These are phyloP conservation scores for Lactifluus piperatus DNA, from an alignment of 768 basidiomycete species.

Conservation along the genomic window DNA sequence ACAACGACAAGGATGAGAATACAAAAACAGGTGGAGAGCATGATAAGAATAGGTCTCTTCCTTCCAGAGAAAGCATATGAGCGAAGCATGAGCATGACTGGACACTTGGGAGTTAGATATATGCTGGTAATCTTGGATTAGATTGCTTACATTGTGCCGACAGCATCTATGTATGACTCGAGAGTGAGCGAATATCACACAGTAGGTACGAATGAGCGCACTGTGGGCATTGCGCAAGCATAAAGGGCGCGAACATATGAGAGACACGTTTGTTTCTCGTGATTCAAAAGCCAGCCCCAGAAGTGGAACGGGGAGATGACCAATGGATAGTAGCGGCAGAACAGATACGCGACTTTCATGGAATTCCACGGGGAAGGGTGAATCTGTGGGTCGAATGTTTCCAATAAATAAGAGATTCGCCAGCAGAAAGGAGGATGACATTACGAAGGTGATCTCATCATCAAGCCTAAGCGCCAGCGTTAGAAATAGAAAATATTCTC, in stretches of 20 bases:
- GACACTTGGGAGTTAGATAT: background rate
- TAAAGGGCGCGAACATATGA: constrained; percentile 7
- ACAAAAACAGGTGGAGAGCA: background rate
- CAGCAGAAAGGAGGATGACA: background rate
- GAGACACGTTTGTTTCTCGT: background rate
- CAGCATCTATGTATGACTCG: background rate
- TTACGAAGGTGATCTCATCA: constrained; percentile 7
- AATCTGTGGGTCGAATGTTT: constrained; percentile 2
- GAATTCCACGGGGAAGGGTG: constrained; percentile 11
- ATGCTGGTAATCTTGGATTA: no score
- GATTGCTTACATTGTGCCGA: constrained; percentile 11
- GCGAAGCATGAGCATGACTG: constrained; percentile 18
- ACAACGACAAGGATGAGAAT: background rate
- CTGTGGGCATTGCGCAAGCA: constrained; percentile 2
- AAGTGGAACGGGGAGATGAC: constrained; percentile 6
- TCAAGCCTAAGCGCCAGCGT: constrained; percentile 4
- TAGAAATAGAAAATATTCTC: background rate
- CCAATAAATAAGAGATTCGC: background rate
- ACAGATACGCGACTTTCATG: constrained; percentile 13
- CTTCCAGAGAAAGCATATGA: constrained; percentile 16
- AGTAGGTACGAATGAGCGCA: background rate
- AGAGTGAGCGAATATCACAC: background rate
- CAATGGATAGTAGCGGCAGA: constrained; percentile 17
- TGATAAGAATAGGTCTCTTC: background rate
- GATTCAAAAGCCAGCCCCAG: constrained; percentile 10